Conservation (phyloP, 306 rosid genomes). For the Morella rubra region DNA sequence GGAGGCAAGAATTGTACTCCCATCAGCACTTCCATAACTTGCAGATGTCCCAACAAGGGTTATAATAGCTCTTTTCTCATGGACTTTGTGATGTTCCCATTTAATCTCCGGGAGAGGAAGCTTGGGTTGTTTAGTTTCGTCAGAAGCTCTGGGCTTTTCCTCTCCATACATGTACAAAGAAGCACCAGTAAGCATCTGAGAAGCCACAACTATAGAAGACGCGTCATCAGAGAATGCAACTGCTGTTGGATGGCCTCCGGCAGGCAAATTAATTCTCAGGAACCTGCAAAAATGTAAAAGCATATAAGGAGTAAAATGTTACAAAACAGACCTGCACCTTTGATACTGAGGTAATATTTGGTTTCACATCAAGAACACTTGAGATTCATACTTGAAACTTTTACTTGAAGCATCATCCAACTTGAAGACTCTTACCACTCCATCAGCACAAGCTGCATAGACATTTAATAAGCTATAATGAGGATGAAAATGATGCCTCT, state of each 20-base stretch:
- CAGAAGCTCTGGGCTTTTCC: constrained; percentile 58
- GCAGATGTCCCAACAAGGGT: constrained; percentile 78
- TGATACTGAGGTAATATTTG: constrained; percentile 21
- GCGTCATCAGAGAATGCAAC: constrained; percentile 64
- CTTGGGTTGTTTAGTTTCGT: constrained; percentile 57
- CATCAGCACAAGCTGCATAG: constrained; percentile 88
- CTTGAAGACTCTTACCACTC: constrained; percentile 87
- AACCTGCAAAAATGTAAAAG: constrained; percentile 57
- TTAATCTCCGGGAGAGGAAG: constrained; percentile 94
- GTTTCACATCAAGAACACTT: constrained; percentile 16
- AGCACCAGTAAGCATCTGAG: constrained; percentile 63
- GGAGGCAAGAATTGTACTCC: constrained; percentile 81
- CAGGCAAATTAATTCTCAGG: constrained; percentile 75
- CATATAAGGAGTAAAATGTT: constrained; percentile 7
- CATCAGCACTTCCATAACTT: constrained; percentile 89
- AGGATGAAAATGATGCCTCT: constrained; percentile 6
- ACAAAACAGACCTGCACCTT: constrained; percentile 24
- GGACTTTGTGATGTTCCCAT: constrained; percentile 88
- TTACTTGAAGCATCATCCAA: constrained; percentile 89
- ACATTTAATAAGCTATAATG: constrained; percentile 19
- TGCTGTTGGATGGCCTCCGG: constrained; percentile 89
- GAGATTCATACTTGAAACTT: constrained; percentile 84
- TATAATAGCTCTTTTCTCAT: constrained; percentile 67
- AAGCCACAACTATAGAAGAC: constrained; percentile 76
- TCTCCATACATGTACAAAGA: constrained; percentile 91